phyloP scores from a whole-genome alignment of 1,139 yeast genomes.

The Kodamaea plutei region DNA sequence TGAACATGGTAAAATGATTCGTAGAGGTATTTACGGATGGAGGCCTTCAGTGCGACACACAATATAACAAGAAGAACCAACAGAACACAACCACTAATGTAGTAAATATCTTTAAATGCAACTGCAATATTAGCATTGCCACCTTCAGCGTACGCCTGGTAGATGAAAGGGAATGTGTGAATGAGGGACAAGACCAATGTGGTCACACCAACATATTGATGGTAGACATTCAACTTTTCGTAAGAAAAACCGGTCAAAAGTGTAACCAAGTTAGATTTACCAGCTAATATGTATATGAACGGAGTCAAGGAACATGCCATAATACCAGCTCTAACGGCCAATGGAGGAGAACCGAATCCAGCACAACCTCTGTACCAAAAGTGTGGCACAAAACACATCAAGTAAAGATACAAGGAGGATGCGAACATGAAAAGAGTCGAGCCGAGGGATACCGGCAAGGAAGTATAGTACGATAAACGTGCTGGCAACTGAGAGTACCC shows the following conservation, averaged over 20 bases:
- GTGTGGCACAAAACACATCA: constrained; percentile 48
- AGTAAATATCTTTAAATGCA: constrained; percentile 17
- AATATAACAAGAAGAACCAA: constrained; percentile 43
- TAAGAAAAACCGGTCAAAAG: constrained; percentile 53
- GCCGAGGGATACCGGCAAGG: constrained; percentile 53
- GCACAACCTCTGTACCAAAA: constrained; percentile 53
- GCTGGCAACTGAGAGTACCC: constrained; percentile 49
- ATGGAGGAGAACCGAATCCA: constrained; percentile 65
- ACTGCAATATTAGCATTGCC: constrained; percentile 29
- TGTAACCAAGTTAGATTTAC: constrained; percentile 50
- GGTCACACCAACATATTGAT: constrained; percentile 46
- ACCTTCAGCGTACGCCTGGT: constrained; percentile 48
- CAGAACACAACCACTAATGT: constrained; percentile 39
- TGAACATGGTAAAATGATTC: constrained; percentile 55
- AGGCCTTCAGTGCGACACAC: constrained; percentile 44
- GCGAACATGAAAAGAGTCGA: constrained; percentile 36
- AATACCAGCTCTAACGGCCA: constrained; percentile 52
- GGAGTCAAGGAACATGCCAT: constrained; percentile 54
- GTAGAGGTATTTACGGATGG: constrained; percentile 42
- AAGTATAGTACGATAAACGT: constrained; percentile 30
- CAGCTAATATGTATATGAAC: constrained; percentile 47
- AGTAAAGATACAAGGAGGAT: constrained; percentile 42
- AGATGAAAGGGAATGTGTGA: constrained; percentile 53
- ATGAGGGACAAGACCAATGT: constrained; percentile 47
- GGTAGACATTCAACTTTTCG: constrained; percentile 51